Base-by-base conservation (phyloP, 164 flowering plant genomes). In the Dillenia suffruticosa region DNA sequence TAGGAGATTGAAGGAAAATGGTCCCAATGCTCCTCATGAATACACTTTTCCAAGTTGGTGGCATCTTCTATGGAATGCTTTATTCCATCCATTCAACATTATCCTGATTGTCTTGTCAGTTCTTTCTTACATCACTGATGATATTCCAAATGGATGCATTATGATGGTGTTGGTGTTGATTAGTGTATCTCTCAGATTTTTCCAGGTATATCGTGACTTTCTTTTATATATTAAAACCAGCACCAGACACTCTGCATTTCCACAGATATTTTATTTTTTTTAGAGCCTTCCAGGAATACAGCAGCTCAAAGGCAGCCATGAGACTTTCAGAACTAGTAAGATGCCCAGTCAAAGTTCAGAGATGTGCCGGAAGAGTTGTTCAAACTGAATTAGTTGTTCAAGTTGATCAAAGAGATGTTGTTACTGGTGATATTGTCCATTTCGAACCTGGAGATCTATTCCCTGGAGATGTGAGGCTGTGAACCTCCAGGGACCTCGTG, bases 271-370 rank as follows among this genome's bases (percentile, higher is more conserved):
- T 54, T 16, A 54, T 40, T 14, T 54, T 15, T 64, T 22, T 19
- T 5, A 44, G 12, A 49, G 40, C 14, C 43, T 68, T 49, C 59
- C 80, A 86, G 92, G 92, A 88, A 68, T 74, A 68, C 44, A 79
- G 74, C 76, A 86, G 95, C 65, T 84, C 89, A 15, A 86, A 84
- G 70, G 92, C 95, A 57, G 92, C 92, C n/a, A 84, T 81, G 87
- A 84, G 72, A 66, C 82, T 88, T 45, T 76, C 82, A 11, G 90
- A 84, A 66, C 78, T 80, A 16, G 75, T 88, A 47, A 78, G 79
- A 68, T 80, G 79, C 57, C 92, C 95, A 0, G 79, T 84, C 46
- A 88, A 76, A 81, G 91, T 84, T 68, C 95, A 88, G 67, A 78
- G 95, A 64, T 88, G 95, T 71, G 95, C 91, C 1, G 92, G 95